A percentile compares a stretch with the other conserved stretches of the same genome.
Evolutionary conservation across 2,329 filamentous ascomycete genomes (phyloP).

Genomic region (Mycosphaerella arachidis): DNA sequence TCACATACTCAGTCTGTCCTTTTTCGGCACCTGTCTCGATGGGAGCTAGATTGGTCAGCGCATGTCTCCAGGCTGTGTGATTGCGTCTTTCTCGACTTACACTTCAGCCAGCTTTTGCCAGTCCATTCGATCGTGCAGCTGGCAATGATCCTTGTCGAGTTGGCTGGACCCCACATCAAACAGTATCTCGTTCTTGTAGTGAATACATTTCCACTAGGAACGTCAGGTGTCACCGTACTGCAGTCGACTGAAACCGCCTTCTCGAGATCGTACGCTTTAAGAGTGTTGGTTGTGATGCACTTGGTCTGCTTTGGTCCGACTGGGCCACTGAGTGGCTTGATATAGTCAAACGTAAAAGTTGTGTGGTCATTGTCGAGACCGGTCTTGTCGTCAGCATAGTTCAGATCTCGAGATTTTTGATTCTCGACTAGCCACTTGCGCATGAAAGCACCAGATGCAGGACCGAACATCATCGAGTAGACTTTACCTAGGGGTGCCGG

Average conservation of each 20-base stretch:
- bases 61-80: not conserved
- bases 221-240: constrained; percentile 85
- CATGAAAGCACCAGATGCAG: constrained; percentile 75
- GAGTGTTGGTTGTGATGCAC: constrained; percentile 77
- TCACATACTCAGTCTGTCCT: constrained; percentile 78
- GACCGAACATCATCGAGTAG: constrained; percentile 82
- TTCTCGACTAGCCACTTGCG: constrained; percentile 78
- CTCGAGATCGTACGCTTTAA: constrained; percentile 84
- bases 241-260: constrained; percentile 79
- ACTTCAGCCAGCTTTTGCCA: constrained; percentile 96
- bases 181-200: constrained; percentile 91
- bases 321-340: constrained; percentile 77
- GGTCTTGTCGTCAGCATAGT: constrained; percentile 76
- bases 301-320: constrained; percentile 94
- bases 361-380: constrained; percentile 68
- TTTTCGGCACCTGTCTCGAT: constrained; percentile 96
- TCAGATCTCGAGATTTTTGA: constrained; percentile 83
- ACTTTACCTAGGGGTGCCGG: constrained; percentile 86
- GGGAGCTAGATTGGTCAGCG: constrained; percentile 56
- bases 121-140: constrained; percentile 93
- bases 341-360: constrained; percentile 74
- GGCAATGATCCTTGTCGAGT: constrained; percentile 77
- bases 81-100: constrained; percentile 48
- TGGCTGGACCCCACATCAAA: constrained; percentile 84
- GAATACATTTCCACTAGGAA: constrained; percentile 90